phyloP scores from a whole-genome alignment of 164 flowering plant species.

The Echeveria elegans region DNA sequence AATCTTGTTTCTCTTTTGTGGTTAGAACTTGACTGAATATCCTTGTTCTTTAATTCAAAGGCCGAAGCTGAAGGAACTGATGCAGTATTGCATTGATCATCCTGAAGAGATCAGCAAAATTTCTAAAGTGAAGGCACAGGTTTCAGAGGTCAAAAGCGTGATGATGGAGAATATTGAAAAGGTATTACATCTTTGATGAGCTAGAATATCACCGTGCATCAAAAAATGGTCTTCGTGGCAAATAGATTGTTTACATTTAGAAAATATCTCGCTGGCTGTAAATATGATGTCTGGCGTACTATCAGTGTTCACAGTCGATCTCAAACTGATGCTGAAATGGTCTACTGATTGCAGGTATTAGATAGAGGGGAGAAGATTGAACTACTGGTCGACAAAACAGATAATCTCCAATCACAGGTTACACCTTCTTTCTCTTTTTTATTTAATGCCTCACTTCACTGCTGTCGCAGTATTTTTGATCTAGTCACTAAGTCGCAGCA shows the following conservation, averaged over 20 bases:
- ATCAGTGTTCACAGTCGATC: not conserved
- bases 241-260: too few relatives aligned
- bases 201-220: too few relatives aligned
- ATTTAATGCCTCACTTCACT: not conserved
- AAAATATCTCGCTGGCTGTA: not conserved
- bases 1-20: not conserved
- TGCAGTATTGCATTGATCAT: slow-evolving; percentile 10
- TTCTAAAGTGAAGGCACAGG: slow-evolving; percentile 10
- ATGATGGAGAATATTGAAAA: slow-evolving; percentile 12
- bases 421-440: slow-evolving; percentile 1
- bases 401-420: slow-evolving; percentile 30
- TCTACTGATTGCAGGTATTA: slow-evolving; percentile 19
- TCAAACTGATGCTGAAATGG: not conserved
- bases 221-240: not conserved
- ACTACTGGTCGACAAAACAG: slow-evolving; percentile 30
- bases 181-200: not conserved
- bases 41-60: not conserved
- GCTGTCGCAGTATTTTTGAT: not conserved
- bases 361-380: slow-evolving; percentile 34
- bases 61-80: slow-evolving; percentile 8
- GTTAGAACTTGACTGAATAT: not conserved
- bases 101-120: slow-evolving; percentile 7
- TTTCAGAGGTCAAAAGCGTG: slow-evolving; percentile 9
- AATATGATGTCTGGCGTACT: too few relatives aligned
- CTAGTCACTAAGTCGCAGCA: too few relatives aligned